Percentiles rank a stretch among this genome's conserved stretches.
phyloP scores from a whole-genome alignment of 495 filamentous ascomycete species.

The Thozetella sp. region DNA sequence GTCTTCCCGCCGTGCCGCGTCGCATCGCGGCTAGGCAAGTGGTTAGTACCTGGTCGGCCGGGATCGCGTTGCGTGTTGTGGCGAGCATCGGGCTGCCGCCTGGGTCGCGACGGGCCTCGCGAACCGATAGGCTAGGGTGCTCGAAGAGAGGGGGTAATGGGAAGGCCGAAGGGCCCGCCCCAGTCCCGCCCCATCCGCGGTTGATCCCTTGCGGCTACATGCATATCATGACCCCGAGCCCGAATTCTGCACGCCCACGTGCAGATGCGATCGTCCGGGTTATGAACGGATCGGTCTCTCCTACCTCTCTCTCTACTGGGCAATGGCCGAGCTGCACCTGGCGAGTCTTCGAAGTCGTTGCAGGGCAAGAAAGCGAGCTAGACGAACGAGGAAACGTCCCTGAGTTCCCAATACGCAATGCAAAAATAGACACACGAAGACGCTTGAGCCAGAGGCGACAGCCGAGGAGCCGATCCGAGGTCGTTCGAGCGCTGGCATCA shows the following conservation, averaged over 20 bases:
- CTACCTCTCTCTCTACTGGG: no score
- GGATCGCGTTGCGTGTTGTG: neutral
- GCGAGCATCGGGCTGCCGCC: neutral
- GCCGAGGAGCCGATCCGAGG: no score
- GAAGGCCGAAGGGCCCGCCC: neutral
- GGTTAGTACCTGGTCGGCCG: neutral
- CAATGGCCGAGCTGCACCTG: no score
- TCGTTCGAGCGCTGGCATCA: no score
- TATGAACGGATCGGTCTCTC: neutral
- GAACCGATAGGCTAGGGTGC: neutral
- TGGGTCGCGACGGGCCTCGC: neutral
- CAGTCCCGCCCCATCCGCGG: neutral
- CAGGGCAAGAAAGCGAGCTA: no score
- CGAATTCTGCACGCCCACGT: neutral
- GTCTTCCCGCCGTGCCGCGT: neutral
- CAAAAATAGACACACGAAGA: no score
- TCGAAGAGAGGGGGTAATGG: no score
- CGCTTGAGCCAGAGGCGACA: no score
- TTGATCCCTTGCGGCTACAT: slow-evolving; percentile 1
- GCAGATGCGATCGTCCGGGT: neutral
- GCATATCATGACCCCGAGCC: neutral
- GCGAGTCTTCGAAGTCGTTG: no score
- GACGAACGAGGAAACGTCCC: neutral
- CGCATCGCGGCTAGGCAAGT: neutral
- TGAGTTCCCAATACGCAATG: no score